phyloP scores from a whole-genome alignment of 106 monocot genomes.

The Hemerocallis citrina region DNA sequence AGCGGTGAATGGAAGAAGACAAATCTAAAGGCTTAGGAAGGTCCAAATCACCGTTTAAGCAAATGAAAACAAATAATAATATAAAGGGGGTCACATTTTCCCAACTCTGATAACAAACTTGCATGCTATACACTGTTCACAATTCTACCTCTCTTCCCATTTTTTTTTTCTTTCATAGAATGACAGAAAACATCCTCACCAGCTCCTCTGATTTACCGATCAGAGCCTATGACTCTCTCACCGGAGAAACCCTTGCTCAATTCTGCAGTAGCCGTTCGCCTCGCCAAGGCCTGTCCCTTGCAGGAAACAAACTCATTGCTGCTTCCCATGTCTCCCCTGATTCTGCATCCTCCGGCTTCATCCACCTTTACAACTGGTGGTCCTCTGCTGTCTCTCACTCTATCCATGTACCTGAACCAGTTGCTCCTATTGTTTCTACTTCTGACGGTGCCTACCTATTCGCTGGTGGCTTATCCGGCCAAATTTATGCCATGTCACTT shows the following conservation, averaged over 20 bases:
- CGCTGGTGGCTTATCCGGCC: conserved; percentile 18
- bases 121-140: background rate
- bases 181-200: conserved; percentile 23
- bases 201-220: conserved; percentile 15
- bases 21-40: conserved; percentile 2
- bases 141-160: background rate
- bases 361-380: conserved; percentile 28
- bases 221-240: conserved; percentile 18
- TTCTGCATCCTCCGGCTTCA: conserved; percentile 14
- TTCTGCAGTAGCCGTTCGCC: conserved; percentile 19
- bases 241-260: conserved; percentile 1
- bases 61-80: background rate
- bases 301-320: conserved; percentile 3
- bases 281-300: conserved; percentile 23
- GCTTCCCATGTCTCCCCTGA: conserved; percentile 20
- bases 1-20: background rate
- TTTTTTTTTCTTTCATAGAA: background rate
- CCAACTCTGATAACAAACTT: background rate
- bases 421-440: conserved; percentile 14
- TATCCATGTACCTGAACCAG: conserved; percentile 21
- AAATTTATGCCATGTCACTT: conserved; percentile 11
- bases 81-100: background rate
- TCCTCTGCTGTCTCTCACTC: conserved; percentile 4
- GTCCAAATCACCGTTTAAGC: background rate
- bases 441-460: conserved; percentile 19